Evolutionary conservation across 106 monocot genomes (phyloP), one percentile per base, ranked within the genome.

Genomic region (Triglochin maritima): DNA sequence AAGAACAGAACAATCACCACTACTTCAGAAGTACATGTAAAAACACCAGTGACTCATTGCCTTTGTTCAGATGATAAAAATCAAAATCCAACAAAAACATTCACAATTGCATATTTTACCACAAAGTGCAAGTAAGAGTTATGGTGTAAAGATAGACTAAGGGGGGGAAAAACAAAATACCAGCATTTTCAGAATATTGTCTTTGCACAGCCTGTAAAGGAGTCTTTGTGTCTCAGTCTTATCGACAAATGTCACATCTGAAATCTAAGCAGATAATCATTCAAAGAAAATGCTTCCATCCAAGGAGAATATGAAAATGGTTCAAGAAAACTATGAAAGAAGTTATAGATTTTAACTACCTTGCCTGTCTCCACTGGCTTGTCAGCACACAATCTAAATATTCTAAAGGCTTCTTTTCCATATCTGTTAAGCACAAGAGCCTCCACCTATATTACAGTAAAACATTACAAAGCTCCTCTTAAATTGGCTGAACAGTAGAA

Each of bases 181-280:
- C 96, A 88, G 69, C 87, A 84, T 82, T 8, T 80, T 73, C 48
- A 96, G 59, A 76, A 85, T 88, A 13, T 79, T 71, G 65, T 88
- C 90, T 66, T 77, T 80, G 90, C 87, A 96, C 49, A 96, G 86
- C 60, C 80, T 96, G 74, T 84, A 83, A 15, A 96, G 49, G 67
- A 86, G 69, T 62, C 49, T 46, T 51, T 77, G 80, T 46, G 78
- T 71, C 12, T 74, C 77, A 66, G 83, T 85, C 80, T 90, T 96
- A 44, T 90, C 87, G 54, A 81, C 68, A 63, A 81, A 64, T 50
- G 77, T 70, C 49, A 69, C 46, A 45, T 81, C 77, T 53, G 81
- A 72, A 45, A 81, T 68, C 76, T 76, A 55, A 17, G 29, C 29
- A 29, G 12, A 59, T 14, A 70, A 44, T 43, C 49, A 48, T 9